These are phyloP conservation scores for Claviceps spartinae DNA, from an alignment of 2,329 filamentous ascomycete genomes.

Conservation along the genomic window DNA sequence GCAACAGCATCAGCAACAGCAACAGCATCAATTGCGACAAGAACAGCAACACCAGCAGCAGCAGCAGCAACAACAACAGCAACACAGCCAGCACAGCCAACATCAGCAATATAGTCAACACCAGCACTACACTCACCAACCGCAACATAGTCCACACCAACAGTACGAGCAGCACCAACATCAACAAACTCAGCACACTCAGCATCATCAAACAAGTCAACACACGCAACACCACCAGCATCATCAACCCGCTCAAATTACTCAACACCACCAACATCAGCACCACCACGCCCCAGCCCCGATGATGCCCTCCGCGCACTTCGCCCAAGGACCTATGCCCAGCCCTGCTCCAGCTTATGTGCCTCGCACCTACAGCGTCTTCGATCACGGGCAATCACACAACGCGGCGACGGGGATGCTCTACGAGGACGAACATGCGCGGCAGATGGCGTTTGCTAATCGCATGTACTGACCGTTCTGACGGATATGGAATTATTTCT, in stretches of 20 bases:
- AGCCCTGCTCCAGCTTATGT: slow-evolving; percentile 19
- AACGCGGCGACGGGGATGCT: slow-evolving; percentile 19
- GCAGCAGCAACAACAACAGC: background rate
- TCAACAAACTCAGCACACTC: background rate
- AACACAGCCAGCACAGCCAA: background rate
- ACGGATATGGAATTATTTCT: too few species aligned
- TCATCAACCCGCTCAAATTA: background rate
- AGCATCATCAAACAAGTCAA: background rate
- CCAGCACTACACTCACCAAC: background rate
- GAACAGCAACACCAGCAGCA: background rate
- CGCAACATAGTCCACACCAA: background rate
- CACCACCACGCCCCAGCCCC: slow-evolving; percentile 10
- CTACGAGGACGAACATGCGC: slow-evolving; percentile 31
- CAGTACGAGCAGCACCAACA: background rate
- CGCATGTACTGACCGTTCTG: slow-evolving; percentile 26
- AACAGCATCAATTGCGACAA: background rate
- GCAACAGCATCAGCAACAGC: background rate
- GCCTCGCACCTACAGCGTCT: slow-evolving; percentile 27
- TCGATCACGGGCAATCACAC: slow-evolving; percentile 29
- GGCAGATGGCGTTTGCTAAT: slow-evolving; percentile 28
- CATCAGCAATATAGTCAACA: background rate
- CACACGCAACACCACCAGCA: background rate
- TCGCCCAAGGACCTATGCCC: slow-evolving; percentile 12
- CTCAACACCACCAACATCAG: background rate
- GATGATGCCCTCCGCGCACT: slow-evolving; percentile 14